These are phyloP conservation scores for Serendipita vermifera DNA, from an alignment of 768 basidiomycete genomes.

Conservation along the genomic window DNA sequence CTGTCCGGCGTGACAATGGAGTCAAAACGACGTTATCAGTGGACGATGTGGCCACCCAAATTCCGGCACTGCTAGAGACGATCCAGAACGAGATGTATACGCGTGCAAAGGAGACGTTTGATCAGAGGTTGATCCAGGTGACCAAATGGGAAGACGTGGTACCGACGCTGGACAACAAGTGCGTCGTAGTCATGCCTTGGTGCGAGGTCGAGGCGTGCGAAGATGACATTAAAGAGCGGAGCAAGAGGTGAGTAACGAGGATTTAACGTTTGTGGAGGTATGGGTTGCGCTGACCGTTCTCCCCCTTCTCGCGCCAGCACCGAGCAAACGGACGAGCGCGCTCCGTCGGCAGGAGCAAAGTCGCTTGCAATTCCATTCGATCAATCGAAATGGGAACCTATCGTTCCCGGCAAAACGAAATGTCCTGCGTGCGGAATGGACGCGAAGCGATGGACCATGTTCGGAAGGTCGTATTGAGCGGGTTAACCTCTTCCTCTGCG, in stretches of 20 bases:
- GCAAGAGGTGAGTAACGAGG: constrained; percentile 60
- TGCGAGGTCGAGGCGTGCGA: constrained; percentile 88
- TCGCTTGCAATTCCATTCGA: constrained; percentile 94
- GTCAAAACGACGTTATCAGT: constrained; percentile 44
- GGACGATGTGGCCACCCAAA: constrained; percentile 32
- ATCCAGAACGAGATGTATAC: constrained; percentile 85
- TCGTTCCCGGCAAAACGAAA: constrained; percentile 74
- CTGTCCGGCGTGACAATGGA: constrained; percentile 74
- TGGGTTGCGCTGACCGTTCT: constrained; percentile 9
- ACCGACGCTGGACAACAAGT: constrained; percentile 78
- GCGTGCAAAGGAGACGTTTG: constrained; percentile 61
- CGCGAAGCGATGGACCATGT: constrained; percentile 94
- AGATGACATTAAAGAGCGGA: constrained; percentile 95
- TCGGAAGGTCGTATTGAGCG: constrained; percentile 68
- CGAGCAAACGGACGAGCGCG: constrained; percentile 84
- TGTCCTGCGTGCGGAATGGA: constrained; percentile 80
- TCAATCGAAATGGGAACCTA: constrained; percentile 65
- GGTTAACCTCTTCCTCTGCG: too few relatives aligned
- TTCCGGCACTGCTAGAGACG: constrained; percentile 59
- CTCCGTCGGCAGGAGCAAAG: constrained; percentile 95
- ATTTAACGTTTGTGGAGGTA: too few relatives aligned
- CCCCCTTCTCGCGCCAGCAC: constrained; percentile 32
- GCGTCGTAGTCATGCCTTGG: constrained; percentile 85
- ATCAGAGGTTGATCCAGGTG: constrained; percentile 54
- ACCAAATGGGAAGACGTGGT: constrained; percentile 89